Percentiles rank a stretch among this genome's conserved stretches.
phyloP scores from a whole-genome alignment of 805 yeast genomes.

The Suhomyces faveliae region DNA sequence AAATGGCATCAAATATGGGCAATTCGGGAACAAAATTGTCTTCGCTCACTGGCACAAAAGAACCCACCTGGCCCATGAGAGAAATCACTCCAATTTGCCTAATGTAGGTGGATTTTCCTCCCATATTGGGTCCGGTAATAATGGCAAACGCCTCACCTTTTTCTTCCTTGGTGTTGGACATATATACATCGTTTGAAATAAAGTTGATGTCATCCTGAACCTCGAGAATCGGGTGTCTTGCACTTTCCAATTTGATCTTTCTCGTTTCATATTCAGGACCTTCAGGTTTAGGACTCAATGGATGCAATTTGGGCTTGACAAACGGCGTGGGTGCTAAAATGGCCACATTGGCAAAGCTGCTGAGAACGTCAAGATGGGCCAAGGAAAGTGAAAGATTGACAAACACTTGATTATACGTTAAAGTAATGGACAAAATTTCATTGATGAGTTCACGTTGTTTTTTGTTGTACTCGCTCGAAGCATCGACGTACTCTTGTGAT shows the following conservation, averaged over 20 bases:
- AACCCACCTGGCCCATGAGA: slow-evolving; percentile 84
- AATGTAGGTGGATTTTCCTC: slow-evolving; percentile 92
- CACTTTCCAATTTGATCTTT: slow-evolving; percentile 57
- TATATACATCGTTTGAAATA: slow-evolving; percentile 83
- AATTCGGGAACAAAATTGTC: slow-evolving; percentile 55
- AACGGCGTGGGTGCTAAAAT: slow-evolving; percentile 78
- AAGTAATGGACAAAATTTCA: slow-evolving; percentile 77
- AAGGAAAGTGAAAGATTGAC: slow-evolving; percentile 62
- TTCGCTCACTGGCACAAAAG: slow-evolving; percentile 71
- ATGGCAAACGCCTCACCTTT: slow-evolving; percentile 64
- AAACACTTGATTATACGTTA: slow-evolving; percentile 79
- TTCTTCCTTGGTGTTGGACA: slow-evolving; percentile 44
- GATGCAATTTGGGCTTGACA: slow-evolving; percentile 68
- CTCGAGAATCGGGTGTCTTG: slow-evolving; percentile 94
- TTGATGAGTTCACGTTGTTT: slow-evolving; percentile 77
- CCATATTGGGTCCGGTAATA: slow-evolving; percentile 97
- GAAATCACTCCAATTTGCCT: slow-evolving; percentile 87
- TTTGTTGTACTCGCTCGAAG: slow-evolving; percentile 64
- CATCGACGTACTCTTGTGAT: slow-evolving; percentile 55
- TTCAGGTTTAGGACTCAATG: slow-evolving; percentile 37
- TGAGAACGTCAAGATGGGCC: slow-evolving; percentile 79
- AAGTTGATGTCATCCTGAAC: slow-evolving; percentile 88
- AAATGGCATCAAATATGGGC: slow-evolving; percentile 82
- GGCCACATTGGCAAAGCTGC: slow-evolving; percentile 80
- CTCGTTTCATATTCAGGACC: slow-evolving; percentile 35